Evolutionary conservation across 116 monocot genomes (phyloP).

Genomic region (Dioscorea cayenensis): DNA sequence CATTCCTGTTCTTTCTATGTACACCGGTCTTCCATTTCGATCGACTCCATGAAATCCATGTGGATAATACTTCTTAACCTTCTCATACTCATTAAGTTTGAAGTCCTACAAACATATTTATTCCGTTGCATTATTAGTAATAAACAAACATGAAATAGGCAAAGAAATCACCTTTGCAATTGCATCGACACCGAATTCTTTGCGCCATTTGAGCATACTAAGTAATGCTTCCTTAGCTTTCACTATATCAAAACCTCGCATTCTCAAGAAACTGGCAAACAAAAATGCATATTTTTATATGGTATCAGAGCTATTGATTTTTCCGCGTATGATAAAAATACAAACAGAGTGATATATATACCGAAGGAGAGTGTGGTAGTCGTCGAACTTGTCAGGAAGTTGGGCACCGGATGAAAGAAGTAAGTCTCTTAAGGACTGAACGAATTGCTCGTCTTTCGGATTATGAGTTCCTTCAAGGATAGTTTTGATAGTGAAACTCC

Average conservation of each 20-base stretch:
- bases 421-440: slow-evolving; percentile 29
- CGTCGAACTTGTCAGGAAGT: slow-evolving; percentile 51
- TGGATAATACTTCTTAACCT: slow-evolving; percentile 52
- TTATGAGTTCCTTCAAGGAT: slow-evolving; percentile 4
- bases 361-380: slow-evolving; percentile 57
- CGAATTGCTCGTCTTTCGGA: slow-evolving; percentile 33
- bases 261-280: slow-evolving; percentile 35
- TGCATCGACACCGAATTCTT: slow-evolving; percentile 40
- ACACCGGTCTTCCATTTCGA: slow-evolving; percentile 51
- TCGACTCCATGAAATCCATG: slow-evolving; percentile 75
- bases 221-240: slow-evolving; percentile 49
- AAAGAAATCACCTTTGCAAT: slow-evolving; percentile 32
- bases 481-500: background rate
- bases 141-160: background rate
- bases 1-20: slow-evolving; percentile 57
- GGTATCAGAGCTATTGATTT: too few species aligned
- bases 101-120: slow-evolving; percentile 34
- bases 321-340: too few species aligned
- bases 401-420: slow-evolving; percentile 22
- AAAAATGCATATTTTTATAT: background rate
- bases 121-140: background rate
- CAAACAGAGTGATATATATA: background rate
- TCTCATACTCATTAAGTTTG: slow-evolving; percentile 39
- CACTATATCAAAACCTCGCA: slow-evolving; percentile 35
- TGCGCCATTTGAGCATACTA: slow-evolving; percentile 65